These are phyloP conservation scores for Paraconiothyrium sp. DNA, from an alignment of 2,329 filamentous ascomycete genomes.

Conservation along the genomic window DNA sequence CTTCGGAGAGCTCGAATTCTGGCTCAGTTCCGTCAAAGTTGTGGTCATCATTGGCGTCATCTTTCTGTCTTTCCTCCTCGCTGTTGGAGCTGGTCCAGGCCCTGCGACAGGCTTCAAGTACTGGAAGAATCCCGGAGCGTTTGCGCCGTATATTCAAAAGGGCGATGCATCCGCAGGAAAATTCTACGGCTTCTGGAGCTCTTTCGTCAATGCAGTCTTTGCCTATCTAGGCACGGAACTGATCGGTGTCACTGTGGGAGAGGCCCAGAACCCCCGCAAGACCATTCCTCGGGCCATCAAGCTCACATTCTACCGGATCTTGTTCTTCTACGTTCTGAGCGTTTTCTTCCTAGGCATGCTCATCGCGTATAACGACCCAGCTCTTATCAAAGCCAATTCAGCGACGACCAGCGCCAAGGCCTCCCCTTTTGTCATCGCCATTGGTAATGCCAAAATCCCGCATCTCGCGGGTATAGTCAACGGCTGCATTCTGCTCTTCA, in stretches of 20 bases:
- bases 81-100: constrained; percentile 66
- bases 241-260: constrained; percentile 66
- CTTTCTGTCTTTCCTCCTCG: constrained; percentile 68
- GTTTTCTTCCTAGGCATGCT: constrained; percentile 80
- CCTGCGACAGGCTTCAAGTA: constrained; percentile 66
- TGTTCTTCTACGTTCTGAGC: constrained; percentile 77
- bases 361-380: constrained; percentile 73
- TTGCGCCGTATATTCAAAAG: constrained; percentile 55
- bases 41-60: constrained; percentile 70
- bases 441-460: constrained; percentile 70
- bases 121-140: constrained; percentile 66
- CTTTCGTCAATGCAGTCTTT: constrained; percentile 70
- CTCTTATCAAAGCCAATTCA: constrained; percentile 68
- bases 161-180: constrained; percentile 5
- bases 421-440: constrained; percentile 80
- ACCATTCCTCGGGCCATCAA: constrained; percentile 53
- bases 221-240: constrained; percentile 71
- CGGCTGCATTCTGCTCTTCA: constrained; percentile 77
- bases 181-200: constrained; percentile 69
- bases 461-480: constrained; percentile 75
- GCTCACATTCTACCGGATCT: constrained; percentile 56
- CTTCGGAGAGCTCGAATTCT: constrained; percentile 62
- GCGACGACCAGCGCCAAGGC: constrained; percentile 64
- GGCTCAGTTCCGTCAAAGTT: constrained; percentile 67
- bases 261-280: constrained; percentile 62